phyloP scores from a whole-genome alignment of 805 yeast genomes.

The Ascoidea asiatica region DNA sequence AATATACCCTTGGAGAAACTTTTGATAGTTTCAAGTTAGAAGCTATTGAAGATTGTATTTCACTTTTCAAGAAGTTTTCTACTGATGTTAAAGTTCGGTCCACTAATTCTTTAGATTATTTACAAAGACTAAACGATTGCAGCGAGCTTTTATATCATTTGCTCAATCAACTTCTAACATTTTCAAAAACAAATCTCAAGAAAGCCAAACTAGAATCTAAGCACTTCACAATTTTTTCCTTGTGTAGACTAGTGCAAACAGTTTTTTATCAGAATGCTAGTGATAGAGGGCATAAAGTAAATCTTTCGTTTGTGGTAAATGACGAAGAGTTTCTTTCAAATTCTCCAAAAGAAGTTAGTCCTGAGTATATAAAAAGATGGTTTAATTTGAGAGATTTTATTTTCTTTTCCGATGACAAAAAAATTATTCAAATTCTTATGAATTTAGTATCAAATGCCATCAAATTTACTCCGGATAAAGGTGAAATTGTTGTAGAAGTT shows the following conservation, averaged over 20 bases:
- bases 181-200: conserved; percentile 83
- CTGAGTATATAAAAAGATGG: not conserved
- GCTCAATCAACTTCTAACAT: conserved; percentile 80
- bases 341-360: not conserved
- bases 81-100: conserved; percentile 1
- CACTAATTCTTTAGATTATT: conserved; percentile 5
- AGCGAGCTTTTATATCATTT: conserved; percentile 86
- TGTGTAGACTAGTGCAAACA: conserved; percentile 73
- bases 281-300: conserved; percentile 68
- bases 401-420: conserved; percentile 75
- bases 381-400: conserved; percentile 44
- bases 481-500: conserved; percentile 55
- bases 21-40: not conserved
- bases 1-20: not conserved
- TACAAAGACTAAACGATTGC: conserved; percentile 69
- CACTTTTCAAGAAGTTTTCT: not conserved
- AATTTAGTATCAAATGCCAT: conserved; percentile 82
- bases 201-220: conserved; percentile 73
- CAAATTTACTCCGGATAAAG: conserved; percentile 87
- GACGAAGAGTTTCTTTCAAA: conserved; percentile 2
- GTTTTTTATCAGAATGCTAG: conserved; percentile 72
- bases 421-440: conserved; percentile 87
- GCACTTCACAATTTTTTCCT: conserved; percentile 66
- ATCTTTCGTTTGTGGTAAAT: conserved; percentile 42
- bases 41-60: not conserved